Evolutionary conservation across 164 flowering plant genomes (phyloP), one percentile per base, ranked within the genome.

Genomic region (Cinnamomum chago): DNA sequence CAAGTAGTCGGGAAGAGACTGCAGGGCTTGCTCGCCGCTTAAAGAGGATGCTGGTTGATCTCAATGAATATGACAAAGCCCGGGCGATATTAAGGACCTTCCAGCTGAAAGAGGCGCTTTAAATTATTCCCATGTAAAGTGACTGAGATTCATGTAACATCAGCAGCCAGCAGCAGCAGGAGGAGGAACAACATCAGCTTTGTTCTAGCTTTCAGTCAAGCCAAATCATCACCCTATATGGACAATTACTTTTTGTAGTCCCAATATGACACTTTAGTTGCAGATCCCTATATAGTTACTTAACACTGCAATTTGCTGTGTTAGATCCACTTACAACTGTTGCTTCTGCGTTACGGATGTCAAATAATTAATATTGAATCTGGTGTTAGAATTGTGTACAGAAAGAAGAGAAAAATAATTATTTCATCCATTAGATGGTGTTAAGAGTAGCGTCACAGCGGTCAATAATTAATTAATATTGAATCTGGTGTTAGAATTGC

Each of bases 51-150:
- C 85, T 93, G 17, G 97, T 91, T 65, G 94, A 92, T 35, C 90
- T 95, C 50, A 91, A 92, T 62, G 92, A 93, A 75, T 92, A 95
- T 77, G 98, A 95, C 73, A 81, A 81, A 75, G 99, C 97, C 55
- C 82, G 96, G 80, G 86, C 82, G 11, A 80, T 93, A 17, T 81
- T 83, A 18, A 88, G 87, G 81, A 82, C 89, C 72, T 93, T 95
- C 76, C 85, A 87, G 81, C 91, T 92, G 62, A 91, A 81, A 80
- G 98, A 95, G 79, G 97, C 98, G 11, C 76, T 94, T 68, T 93
- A 76, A 70, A 62, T 17, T 71, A 15, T 35, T 66, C 17, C 65
- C 18, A 73, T 65, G 28, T 1, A 28, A 28, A 23, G 28, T 23
- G 30, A 23, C 67, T 65, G 0, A 11, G 27, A 2, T 65, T 65